Evolutionary conservation across 1,284 basidiomycete genomes (phyloP).

Genomic region (Malassezia globosa): DNA sequence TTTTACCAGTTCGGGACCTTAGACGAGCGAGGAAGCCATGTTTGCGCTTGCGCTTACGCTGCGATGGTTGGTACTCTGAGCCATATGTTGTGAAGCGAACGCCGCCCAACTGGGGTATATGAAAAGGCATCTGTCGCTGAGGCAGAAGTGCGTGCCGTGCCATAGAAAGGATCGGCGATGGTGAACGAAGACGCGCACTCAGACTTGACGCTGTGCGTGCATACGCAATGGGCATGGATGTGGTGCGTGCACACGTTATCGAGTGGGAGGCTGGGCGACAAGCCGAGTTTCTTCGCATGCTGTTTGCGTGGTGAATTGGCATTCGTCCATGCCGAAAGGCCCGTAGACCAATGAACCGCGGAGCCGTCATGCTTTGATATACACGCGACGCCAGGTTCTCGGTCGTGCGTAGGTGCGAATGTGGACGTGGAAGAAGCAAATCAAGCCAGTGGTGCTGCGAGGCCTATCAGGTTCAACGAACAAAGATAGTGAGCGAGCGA

Average conservation of each 20-base stretch:
- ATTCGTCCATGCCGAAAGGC: conserved; percentile 5
- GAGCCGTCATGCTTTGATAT: conserved; percentile 4
- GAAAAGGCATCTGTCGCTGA: background rate
- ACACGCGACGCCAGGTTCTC: too few relatives aligned
- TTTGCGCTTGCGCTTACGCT: conserved; percentile 73
- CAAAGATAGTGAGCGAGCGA: too few relatives aligned
- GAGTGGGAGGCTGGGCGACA: background rate
- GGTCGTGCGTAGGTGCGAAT: too few relatives aligned
- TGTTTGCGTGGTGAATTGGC: too few relatives aligned
- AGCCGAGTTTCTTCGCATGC: background rate
- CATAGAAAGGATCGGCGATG: conserved; percentile 10
- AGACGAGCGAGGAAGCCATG: conserved; percentile 71
- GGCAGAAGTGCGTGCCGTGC: background rate
- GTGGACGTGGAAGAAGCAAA: background rate
- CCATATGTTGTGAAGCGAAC: conserved; percentile 50
- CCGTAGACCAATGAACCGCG: conserved; percentile 8
- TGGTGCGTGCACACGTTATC: background rate
- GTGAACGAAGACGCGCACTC: too few relatives aligned
- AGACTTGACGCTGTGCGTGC: background rate
- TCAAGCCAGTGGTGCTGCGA: background rate
- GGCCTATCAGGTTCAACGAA: background rate
- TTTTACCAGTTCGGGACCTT: conserved; percentile 56
- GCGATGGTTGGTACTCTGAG: conserved; percentile 74
- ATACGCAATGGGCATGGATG: background rate
- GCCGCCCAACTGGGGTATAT: conserved; percentile 1